These are phyloP conservation scores for Saccharomycopsis malanga DNA, from an alignment of 805 yeast genomes.

Conservation along the genomic window DNA sequence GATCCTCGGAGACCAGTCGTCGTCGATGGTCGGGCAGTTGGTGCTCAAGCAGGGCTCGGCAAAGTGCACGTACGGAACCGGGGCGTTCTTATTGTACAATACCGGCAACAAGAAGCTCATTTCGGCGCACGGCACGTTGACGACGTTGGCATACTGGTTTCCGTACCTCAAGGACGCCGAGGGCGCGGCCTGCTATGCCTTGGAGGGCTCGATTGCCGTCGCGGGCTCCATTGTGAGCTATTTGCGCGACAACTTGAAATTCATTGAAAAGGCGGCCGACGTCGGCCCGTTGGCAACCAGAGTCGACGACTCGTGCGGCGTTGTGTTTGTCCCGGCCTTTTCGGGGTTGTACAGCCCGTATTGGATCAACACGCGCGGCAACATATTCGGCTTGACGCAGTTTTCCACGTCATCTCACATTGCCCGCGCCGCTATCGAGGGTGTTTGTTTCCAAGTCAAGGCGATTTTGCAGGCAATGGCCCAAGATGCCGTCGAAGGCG, in stretches of 20 bases:
- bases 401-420: slow-evolving; percentile 88
- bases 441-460: slow-evolving; percentile 88
- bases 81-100: slow-evolving; percentile 84
- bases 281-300: slow-evolving; percentile 85
- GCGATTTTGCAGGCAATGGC: slow-evolving; percentile 90
- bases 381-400: slow-evolving; percentile 88
- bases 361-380: slow-evolving; percentile 92
- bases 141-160: slow-evolving; percentile 89
- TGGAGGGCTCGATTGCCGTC: slow-evolving; percentile 94
- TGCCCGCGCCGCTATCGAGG: slow-evolving; percentile 92
- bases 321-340: slow-evolving; percentile 90
- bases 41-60: slow-evolving; percentile 82
- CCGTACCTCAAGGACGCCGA: slow-evolving; percentile 48
- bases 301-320: slow-evolving; percentile 81
- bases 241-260: slow-evolving; percentile 83
- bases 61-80: slow-evolving; percentile 95
- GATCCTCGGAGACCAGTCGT: slow-evolving; percentile 90
- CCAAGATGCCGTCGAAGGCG: slow-evolving; percentile 63
- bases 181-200: slow-evolving; percentile 70
- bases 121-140: slow-evolving; percentile 73
- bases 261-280: slow-evolving; percentile 76
- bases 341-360: slow-evolving; percentile 93
- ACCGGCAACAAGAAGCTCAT: slow-evolving; percentile 70
- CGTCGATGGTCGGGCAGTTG: slow-evolving; percentile 88
- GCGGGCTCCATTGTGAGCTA: slow-evolving; percentile 94